These are phyloP conservation scores for Naganishia randhawae DNA, from an alignment of 768 basidiomycete species.

Conservation along the genomic window DNA sequence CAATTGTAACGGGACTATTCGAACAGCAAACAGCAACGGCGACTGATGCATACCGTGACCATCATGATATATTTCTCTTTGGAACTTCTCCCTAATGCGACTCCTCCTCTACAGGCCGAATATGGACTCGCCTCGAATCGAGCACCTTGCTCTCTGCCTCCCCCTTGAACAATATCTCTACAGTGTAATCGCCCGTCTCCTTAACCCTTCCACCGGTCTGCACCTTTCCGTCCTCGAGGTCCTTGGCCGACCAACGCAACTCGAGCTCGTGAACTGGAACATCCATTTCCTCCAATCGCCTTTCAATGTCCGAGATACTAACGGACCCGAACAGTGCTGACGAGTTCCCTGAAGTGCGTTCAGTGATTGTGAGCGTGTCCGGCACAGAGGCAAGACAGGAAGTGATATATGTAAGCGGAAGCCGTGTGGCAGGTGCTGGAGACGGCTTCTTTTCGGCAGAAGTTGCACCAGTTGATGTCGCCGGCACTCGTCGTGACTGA, in stretches of 20 bases:
- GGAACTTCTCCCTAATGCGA: neutral
- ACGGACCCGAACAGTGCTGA: slow-evolving; percentile 25
- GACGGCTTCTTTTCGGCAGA: neutral
- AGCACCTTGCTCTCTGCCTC: slow-evolving; percentile 14
- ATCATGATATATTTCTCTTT: neutral
- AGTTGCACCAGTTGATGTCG: neutral
- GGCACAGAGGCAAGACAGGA: slow-evolving; percentile 3
- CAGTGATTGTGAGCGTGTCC: slow-evolving; percentile 6
- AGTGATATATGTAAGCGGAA: slow-evolving; percentile 14
- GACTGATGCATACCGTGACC: neutral
- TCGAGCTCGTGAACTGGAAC: slow-evolving; percentile 17
- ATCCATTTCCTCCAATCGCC: neutral
- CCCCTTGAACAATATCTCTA: slow-evolving; percentile 21
- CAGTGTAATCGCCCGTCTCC: slow-evolving; percentile 16
- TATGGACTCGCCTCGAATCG: slow-evolving; percentile 12
- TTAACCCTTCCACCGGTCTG: slow-evolving; percentile 14
- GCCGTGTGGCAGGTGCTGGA: neutral
- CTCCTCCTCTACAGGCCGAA: slow-evolving; percentile 16
- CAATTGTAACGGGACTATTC: neutral
- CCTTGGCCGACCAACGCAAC: slow-evolving; percentile 10
- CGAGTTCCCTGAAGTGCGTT: slow-evolving; percentile 6
- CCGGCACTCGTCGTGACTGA: neutral
- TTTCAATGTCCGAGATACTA: slow-evolving; percentile 3
- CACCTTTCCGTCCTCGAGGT: slow-evolving; percentile 16
- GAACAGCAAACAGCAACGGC: no score